These are phyloP conservation scores for Aspergillus niger DNA, from an alignment of 2,329 filamentous ascomycete genomes.

Conservation along the genomic window DNA sequence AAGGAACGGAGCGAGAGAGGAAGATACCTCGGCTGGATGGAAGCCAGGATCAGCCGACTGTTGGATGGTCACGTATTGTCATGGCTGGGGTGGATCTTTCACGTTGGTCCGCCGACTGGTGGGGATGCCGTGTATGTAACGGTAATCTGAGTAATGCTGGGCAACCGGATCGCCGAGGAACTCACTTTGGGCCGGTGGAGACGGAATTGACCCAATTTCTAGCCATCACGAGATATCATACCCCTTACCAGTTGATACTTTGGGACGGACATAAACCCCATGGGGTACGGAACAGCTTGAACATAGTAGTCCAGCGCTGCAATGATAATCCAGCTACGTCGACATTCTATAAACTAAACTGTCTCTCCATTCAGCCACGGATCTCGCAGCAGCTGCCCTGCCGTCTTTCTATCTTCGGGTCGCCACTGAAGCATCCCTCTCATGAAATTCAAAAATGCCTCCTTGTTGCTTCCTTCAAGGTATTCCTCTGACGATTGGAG, in stretches of 20 bases:
- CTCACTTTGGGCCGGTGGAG: background rate
- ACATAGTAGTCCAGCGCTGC: too few species aligned
- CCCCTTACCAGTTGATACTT: background rate
- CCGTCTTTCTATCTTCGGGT: slow-evolving; percentile 22
- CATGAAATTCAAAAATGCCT: slow-evolving; percentile 21
- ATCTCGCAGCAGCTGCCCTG: slow-evolving; percentile 21
- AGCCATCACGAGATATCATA: background rate
- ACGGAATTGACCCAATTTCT: too few species aligned
- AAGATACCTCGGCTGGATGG: slow-evolving; percentile 23
- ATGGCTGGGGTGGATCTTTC: background rate
- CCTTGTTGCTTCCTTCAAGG: slow-evolving; percentile 18
- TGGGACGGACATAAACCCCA: background rate
- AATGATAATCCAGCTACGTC: too few species aligned
- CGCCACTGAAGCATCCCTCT: slow-evolving; percentile 23
- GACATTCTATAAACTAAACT: background rate
- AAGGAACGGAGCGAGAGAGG: background rate
- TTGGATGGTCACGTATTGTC: slow-evolving; percentile 12
- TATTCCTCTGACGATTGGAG: slow-evolving; percentile 24
- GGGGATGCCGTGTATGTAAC: background rate
- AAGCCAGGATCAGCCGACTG: slow-evolving; percentile 16
- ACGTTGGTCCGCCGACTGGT: background rate
- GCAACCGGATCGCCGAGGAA: background rate
- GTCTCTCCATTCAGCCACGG: slow-evolving; percentile 19
- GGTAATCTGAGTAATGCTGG: background rate
- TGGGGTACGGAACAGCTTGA: background rate